Evolutionary conservation across 495 filamentous ascomycete genomes (phyloP), one percentile per base, ranked within the genome.

Genomic region (Penicillium roqueforti): DNA sequence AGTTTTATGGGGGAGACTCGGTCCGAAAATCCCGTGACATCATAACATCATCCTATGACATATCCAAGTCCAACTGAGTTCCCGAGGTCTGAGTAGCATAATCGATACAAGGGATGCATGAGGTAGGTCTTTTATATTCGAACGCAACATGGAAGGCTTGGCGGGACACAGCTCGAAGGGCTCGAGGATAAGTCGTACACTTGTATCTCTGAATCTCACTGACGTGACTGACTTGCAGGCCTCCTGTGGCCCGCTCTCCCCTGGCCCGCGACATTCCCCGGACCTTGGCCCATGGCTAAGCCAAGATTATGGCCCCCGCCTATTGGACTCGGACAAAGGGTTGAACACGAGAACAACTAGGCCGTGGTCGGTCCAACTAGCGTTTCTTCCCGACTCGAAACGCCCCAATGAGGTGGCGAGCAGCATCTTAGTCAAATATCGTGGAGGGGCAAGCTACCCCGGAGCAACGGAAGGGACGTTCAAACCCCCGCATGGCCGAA

Each of bases 401-500:
- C 31, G 16, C 20, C 19, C 32, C 45, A 47, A 47, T 47, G n/a
- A 31, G 38, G 14, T 50, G 34, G 10, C 32, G 16, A 14, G 20
- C 14, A 23, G 23, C 54, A 67, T 59, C 39, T 32, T 56, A 50
- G 47, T 31, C 36, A 40, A 49, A 13, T n/a, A 26, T 36, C 53
- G 45, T 52, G 50, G 50, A 49, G 47, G 47, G 47, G 40, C 41
- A 56, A 31, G 54, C 53, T 71, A 68, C 60, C 61, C 72, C 73
- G 73, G 73, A 66, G 68, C 63, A 76, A 76, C 71, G 73, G 73
- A 76, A 72, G 65, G 55, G 43, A 59, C 53, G 53, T 54, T 60
- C 55, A 60, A 59, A 51, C 56, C 68, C 73, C 70, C 70, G 67
- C 68, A 74, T 69, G 63, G 61, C 70, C 68, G 65, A 70, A 59